Base-by-base conservation (phyloP, 495 filamentous ascomycete species). In the Penicillium malachiteum region DNA sequence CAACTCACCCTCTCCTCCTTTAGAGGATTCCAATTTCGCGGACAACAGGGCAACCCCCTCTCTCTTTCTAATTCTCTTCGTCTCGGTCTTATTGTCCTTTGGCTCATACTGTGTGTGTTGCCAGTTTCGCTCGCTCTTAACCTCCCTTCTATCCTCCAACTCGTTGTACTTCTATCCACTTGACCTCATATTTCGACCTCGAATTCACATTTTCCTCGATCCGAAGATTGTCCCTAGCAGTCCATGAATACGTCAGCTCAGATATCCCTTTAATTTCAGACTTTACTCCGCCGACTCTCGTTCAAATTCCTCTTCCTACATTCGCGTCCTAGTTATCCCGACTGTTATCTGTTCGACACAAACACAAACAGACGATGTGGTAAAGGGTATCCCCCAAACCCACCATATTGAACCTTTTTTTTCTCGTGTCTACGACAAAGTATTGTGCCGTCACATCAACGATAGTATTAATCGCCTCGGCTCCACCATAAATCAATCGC, bases 31-130 rank as follows among this genome's bases (percentile, higher is more conserved):
- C 35, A 54, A 46, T 54, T 48, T 50, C 48, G 26, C 35, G 46
- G 41, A 45, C 49, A 48, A n/a, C n/a, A 57, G 17, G 12, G 42
- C 18, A 6, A 30, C 12, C 2, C 12, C 10, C 42, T 59, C 47
- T 43, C 45, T 33, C 50, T 43, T 41, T 47, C 47, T 49, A 18
- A 56, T 41, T 49, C 49, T 40, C 45, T 55, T 47, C 55, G 52
- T 57, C 53, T 26, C 21, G 21, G 21, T 26, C 21, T 2, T 26
- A 1, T 26, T 26, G 21, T 49, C 50, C 53, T 54, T 58, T 58
- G 50, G 67, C 67, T 62, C 54, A 71, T 71, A 71, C 71, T 71
- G 67, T 65, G 67, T 65, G 66, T 73, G 64, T 69, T 61, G 71
- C 71, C 71, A 46, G 48, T 59, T 63, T 55, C 71, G 54, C 62